These are phyloP conservation scores for Taphrina pruni DNA, from an alignment of 1,139 yeast species.

Conservation along the genomic window DNA sequence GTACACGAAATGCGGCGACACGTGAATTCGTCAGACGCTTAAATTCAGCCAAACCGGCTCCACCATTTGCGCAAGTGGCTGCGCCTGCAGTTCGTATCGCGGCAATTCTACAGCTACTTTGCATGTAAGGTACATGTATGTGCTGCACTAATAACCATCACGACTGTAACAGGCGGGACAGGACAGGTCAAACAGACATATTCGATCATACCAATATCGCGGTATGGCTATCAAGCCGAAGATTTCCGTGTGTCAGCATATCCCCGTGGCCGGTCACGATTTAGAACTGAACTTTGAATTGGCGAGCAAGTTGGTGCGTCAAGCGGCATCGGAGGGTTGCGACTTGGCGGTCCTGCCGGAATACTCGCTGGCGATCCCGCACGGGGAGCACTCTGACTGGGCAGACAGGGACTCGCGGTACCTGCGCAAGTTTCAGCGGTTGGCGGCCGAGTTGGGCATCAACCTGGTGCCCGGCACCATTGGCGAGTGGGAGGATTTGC, in stretches of 20 bases:
- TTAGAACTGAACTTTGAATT: constrained; percentile 66
- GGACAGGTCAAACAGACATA: no score
- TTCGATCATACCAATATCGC: no score
- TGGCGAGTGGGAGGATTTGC: constrained; percentile 34
- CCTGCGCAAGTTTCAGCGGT: constrained; percentile 21
- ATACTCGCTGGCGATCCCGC: constrained; percentile 50
- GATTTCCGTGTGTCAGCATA: constrained; percentile 37
- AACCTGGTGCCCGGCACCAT: constrained; percentile 46
- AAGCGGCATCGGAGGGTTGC: constrained; percentile 60
- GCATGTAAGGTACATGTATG: no score
- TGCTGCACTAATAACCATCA: no score
- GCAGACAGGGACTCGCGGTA: constrained; percentile 26
- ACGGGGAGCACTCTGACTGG: constrained; percentile 23
- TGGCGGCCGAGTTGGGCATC: constrained; percentile 45
- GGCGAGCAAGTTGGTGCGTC: constrained; percentile 61
- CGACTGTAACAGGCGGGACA: no score
- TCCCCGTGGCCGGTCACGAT: constrained; percentile 69
- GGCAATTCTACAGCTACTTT: no score
- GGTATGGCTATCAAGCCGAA: not conserved
- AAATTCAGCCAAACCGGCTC: no score
- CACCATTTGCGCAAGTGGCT: no score
- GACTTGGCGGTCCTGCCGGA: constrained; percentile 75
- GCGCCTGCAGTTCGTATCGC: no score
- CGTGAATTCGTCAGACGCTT: no score
- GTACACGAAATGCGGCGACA: no score